A percentile compares a stretch with the other conserved stretches of the same genome.
phyloP scores from a whole-genome alignment of 495 filamentous ascomycete species.

The Lasiosphaeria hispida region DNA sequence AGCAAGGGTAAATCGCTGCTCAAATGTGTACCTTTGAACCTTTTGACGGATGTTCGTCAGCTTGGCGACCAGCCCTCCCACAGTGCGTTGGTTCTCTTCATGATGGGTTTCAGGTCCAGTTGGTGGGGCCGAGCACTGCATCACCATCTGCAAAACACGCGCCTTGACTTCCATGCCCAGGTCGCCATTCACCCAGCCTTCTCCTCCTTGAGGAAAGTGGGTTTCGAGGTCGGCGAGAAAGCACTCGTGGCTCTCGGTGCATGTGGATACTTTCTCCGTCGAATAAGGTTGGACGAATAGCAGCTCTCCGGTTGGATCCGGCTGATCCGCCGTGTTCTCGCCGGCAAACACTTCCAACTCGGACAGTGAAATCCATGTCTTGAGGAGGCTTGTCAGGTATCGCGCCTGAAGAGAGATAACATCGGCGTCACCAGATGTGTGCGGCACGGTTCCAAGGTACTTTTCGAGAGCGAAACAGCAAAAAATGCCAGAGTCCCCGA shows the following conservation, averaged over 20 bases:
- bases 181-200: background rate
- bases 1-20: constrained; percentile 1
- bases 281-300: background rate
- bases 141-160: constrained; percentile 8
- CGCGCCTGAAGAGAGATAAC: too few relatives aligned
- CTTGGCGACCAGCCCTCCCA: constrained; percentile 9
- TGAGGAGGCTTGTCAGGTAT: too few relatives aligned
- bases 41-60: constrained; percentile 5
- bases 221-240: constrained; percentile 3
- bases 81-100: background rate
- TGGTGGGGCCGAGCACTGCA: constrained; percentile 6
- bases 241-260: background rate
- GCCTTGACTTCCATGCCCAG: constrained; percentile 3
- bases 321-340: background rate
- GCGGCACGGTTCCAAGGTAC: too few relatives aligned
- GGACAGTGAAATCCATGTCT: too few relatives aligned
- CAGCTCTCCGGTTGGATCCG: background rate
- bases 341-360: too few relatives aligned
- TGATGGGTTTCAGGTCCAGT: background rate
- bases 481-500: too few relatives aligned
- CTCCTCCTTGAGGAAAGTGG: background rate
- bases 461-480: too few relatives aligned
- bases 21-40: constrained; percentile 3
- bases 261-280: too few relatives aligned
- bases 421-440: too few relatives aligned